Percentiles rank a stretch among this genome's conserved stretches.
These are phyloP conservation scores for Hyphopichia buzzinii DNA, from an alignment of 1,139 yeast species.

Conservation along the genomic window DNA sequence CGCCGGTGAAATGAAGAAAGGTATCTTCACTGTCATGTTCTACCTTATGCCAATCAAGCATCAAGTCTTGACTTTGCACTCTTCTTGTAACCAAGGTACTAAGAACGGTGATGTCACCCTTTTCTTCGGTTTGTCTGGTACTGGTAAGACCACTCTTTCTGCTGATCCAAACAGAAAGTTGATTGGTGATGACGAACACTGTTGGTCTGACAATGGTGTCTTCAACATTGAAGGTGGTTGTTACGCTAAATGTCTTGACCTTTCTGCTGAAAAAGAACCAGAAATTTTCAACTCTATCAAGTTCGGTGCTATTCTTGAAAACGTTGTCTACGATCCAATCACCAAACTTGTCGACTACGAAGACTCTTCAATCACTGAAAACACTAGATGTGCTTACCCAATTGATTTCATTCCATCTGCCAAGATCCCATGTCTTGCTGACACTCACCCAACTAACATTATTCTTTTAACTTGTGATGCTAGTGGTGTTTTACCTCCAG, in stretches of 20 bases:
- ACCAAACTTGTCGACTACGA: conserved; percentile 85
- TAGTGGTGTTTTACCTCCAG: conserved; percentile 96
- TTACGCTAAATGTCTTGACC: conserved; percentile 95
- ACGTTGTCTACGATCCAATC: conserved; percentile 79
- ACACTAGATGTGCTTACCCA: conserved; percentile 98
- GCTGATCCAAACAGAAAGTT: conserved; percentile 94
- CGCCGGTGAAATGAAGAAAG: conserved; percentile 99
- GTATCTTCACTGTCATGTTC: conserved; percentile 98
- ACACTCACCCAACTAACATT: conserved; percentile 88
- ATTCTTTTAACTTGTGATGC: conserved; percentile 96
- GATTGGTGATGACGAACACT: conserved; percentile 99
- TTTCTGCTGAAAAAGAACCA: conserved; percentile 91
- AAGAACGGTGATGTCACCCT: conserved; percentile 78
- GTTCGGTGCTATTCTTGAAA: conserved; percentile 93
- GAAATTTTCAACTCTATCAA: conserved; percentile 94
- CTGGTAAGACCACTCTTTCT: conserved; percentile 96
- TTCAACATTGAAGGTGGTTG: conserved; percentile 99
- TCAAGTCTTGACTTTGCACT: conserved; percentile 89
- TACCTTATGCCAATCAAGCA: conserved; percentile 96
- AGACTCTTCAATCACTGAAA: conserved; percentile 83
- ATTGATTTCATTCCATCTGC: conserved; percentile 97
- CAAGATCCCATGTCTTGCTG: conserved; percentile 89
- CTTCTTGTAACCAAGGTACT: conserved; percentile 90
- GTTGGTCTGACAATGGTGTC: conserved; percentile 98
- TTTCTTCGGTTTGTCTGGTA: conserved; percentile 96